Base-by-base conservation (phyloP, 768 basidiomycete genomes). In the Tremella fuciformis region DNA sequence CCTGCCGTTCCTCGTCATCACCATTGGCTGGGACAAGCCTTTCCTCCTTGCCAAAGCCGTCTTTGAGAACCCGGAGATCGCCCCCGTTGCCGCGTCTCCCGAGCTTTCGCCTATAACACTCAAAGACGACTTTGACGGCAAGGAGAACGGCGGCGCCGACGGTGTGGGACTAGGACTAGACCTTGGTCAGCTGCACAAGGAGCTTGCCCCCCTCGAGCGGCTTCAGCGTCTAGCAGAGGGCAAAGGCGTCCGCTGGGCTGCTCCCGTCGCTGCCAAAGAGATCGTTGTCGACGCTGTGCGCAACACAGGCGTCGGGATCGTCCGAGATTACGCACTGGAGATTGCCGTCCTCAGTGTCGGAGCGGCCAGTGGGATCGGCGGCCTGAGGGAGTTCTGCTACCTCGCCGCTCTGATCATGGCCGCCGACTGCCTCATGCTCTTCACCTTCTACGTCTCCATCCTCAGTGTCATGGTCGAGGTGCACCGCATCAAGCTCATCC, bases 11-110 rank as follows among this genome's bases (percentile, higher is more conserved):
- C 81, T 98, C 49, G 93, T 99, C 37, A 94, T 94, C 77, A 96
- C 92, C 1, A 86, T 99, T 59, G 94, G 94, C 7, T 99, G 98
- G 76, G 96, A 99, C 79, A 98, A 99, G 76, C 94, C 93, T 0
- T 85, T 94, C 47, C 84, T 89, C 7, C 85, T 99, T 22, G 93
- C 92, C 1, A 83, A 86, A 13, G 87, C 91, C 1, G 89, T 98
- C 15, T 90, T 97, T 78, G 83, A 84, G 25, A 88, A 92, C 66
- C 89, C 88, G 1, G 77, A 79, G 24, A 79, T 80, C 62, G 69
- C 73, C 11, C 76, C 77, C 24, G 68, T 78, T 24, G 61, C 69
- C 55, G 72, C 61, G 50, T 77, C 66, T 18, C 69, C 69, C 6
- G 64, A 70, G 39, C 25, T 65, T 40, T 60, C 69, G 8, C 68